Evolutionary conservation across 208 protist species (phyloP).

Genomic region (Acanthamoeba healyi): DNA sequence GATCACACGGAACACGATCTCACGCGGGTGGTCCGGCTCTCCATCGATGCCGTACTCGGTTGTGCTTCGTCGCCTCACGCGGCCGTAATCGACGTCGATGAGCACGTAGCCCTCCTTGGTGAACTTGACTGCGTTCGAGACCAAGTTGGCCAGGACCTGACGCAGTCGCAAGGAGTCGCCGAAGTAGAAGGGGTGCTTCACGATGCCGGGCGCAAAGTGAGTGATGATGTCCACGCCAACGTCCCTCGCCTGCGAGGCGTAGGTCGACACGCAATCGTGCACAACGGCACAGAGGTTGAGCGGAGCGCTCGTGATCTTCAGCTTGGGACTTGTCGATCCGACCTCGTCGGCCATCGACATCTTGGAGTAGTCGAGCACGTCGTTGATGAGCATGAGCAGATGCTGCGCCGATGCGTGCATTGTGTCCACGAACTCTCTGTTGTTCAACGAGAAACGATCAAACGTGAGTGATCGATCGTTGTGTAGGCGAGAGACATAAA

Average conservation of each 20-base stretch:
- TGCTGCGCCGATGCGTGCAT: conserved; percentile 56
- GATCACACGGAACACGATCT: conserved; percentile 54
- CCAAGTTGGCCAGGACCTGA: conserved; percentile 27
- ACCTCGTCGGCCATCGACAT: conserved; percentile 1
- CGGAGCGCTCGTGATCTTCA: conserved; percentile 47
- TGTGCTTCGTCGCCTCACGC: conserved; percentile 9
- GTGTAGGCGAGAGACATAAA: background rate
- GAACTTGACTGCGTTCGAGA: conserved; percentile 39
- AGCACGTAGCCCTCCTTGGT: conserved; percentile 60
- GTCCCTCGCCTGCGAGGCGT: conserved; percentile 33
- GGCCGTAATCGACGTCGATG: conserved; percentile 49
- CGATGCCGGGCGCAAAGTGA: conserved; percentile 5
- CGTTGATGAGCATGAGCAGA: conserved; percentile 63
- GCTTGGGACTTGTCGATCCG: conserved; percentile 7
- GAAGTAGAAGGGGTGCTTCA: conserved; percentile 45
- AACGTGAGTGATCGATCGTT: background rate
- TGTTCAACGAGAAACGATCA: background rate
- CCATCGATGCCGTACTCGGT: background rate
- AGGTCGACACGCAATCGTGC: conserved; percentile 36
- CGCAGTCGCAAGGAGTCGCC: conserved; percentile 28
- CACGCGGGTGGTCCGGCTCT: background rate
- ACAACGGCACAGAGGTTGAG: conserved; percentile 13
- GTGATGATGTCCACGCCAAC: conserved; percentile 43
- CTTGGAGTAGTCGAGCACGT: conserved; percentile 67
- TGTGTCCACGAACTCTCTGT: conserved; percentile 23